phyloP scores from a whole-genome alignment of 345 rosid species.

The Aurinia saxatilis region DNA sequence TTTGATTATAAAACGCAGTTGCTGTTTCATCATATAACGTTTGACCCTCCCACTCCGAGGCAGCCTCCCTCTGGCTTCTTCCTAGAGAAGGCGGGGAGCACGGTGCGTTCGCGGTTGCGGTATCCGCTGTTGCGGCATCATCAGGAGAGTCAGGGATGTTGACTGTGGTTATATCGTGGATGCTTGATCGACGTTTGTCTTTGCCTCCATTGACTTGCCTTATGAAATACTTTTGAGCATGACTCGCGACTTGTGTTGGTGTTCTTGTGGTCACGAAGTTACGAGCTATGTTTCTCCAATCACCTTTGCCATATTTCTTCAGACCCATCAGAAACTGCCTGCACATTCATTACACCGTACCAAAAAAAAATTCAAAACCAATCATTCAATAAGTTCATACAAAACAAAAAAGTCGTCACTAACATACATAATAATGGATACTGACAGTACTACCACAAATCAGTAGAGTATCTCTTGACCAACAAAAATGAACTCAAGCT shows the following conservation, averaged over 20 bases:
- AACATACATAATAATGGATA: too few species aligned
- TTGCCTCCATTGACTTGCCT: slow-evolving; percentile 87
- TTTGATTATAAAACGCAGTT: slow-evolving; percentile 36
- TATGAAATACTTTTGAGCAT: slow-evolving; percentile 97
- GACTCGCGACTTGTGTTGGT: slow-evolving; percentile 98
- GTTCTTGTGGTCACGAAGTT: slow-evolving; percentile 80
- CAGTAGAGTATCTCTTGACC: not conserved
- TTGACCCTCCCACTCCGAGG: slow-evolving; percentile 25
- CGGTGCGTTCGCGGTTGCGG: slow-evolving; percentile 34
- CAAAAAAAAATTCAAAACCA: not conserved
- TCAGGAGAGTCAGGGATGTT: slow-evolving; percentile 47
- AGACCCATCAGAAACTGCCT: slow-evolving; percentile 92
- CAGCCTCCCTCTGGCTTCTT: slow-evolving; percentile 26
- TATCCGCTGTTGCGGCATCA: slow-evolving; percentile 34
- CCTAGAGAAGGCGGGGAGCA: slow-evolving; percentile 31
- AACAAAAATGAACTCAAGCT: not conserved
- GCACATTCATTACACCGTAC: slow-evolving; percentile 20
- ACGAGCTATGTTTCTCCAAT: slow-evolving; percentile 96
- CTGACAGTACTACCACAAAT: not conserved
- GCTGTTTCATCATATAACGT: slow-evolving; percentile 22
- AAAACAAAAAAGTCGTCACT: too few species aligned
- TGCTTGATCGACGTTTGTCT: slow-evolving; percentile 95
- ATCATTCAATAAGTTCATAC: too few species aligned
- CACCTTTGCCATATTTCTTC: slow-evolving; percentile 94
- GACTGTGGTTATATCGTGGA: slow-evolving; percentile 91